Conservation (phyloP, 352 stramenopile genomes). For the Globisporangium paroecandrum region DNA sequence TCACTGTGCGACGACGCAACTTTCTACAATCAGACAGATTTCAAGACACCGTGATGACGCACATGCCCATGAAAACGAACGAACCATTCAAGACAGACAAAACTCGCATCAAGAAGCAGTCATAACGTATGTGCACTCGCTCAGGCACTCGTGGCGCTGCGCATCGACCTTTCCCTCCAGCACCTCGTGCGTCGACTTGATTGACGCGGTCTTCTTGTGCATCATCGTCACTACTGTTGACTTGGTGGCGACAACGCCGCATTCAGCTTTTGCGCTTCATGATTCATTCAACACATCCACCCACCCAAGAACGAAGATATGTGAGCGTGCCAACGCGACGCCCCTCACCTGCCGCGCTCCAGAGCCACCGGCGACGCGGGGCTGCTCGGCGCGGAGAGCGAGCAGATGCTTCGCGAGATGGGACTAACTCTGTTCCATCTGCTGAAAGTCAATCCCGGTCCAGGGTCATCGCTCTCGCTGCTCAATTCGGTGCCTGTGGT, state of each 20-base stretch:
- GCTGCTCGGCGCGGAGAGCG: not conserved
- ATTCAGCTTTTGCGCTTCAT: not conserved
- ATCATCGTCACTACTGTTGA: not conserved
- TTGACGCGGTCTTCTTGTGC: not conserved
- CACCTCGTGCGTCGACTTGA: not conserved
- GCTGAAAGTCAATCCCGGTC: not conserved
- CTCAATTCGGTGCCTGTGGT: not conserved
- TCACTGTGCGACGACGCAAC: not conserved
- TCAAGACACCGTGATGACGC: not conserved
- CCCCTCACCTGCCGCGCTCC: not conserved
- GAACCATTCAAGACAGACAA: not conserved
- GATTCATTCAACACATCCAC: not conserved
- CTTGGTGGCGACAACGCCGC: too few species aligned
- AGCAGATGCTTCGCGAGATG: not conserved
- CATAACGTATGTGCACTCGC: not conserved
- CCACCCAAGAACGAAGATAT: not conserved
- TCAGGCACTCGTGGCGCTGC: conserved; percentile 2
- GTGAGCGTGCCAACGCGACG: not conserved
- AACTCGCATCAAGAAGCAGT: not conserved
- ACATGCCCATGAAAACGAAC: too few species aligned
- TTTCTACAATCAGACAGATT: not conserved
- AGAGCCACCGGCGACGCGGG: not conserved
- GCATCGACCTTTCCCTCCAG: conserved; percentile 3
- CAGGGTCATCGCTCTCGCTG: not conserved
- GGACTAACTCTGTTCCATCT: not conserved